Evolutionary conservation across 352 stramenopile species (phyloP), one percentile per base, ranked within the genome.

Genomic region (Pythium dissotocum): DNA sequence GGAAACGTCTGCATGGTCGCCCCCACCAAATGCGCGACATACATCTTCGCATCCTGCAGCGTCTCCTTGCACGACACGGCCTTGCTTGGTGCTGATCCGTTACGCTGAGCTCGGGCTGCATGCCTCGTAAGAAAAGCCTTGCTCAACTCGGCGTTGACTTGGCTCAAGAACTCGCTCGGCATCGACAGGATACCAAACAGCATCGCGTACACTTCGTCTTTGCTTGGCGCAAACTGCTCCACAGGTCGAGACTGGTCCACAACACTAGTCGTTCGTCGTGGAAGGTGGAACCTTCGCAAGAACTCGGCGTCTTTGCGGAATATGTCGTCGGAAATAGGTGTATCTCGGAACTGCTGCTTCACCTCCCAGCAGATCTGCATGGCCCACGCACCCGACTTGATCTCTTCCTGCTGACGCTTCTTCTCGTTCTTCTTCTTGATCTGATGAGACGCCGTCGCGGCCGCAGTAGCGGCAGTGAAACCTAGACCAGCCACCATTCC

Each of bases 291-390:
- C 1, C 83, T 71, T 18, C 78, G 71, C 1, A 82, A 42, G 12
- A 91, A 76, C 62, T 89, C 80, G 1, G 75, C 80, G 33, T 91
- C 83, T 46, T 87, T 89, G 4, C 72, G 73, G 32, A 81, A 89
- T 1, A 68, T 64, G 4, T 84, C 79, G 56, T 91, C 83, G 9
- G 80, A 86, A 4, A 72, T 68, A 0, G 67, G 71, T 2, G 52
- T 26, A 40, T 68, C 77, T 24, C 69, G 58, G 52, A 80, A 83
- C n/a, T 61, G 67, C 44, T 83, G 77, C 60, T 87, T 88, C 69
- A 79, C 84, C 26, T 80, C 75, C 80, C 83, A 89, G 70, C 83
- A 91, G 33, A 91, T 86, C 58, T 87, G 67, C 75, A 87, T 91
- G 4, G 83, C 83, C 83, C 83, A 91, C 38, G 80, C 77, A 1